Conservation (phyloP, 2,329 filamentous ascomycete genomes). For the Aspergillus pseudotamarii region DNA sequence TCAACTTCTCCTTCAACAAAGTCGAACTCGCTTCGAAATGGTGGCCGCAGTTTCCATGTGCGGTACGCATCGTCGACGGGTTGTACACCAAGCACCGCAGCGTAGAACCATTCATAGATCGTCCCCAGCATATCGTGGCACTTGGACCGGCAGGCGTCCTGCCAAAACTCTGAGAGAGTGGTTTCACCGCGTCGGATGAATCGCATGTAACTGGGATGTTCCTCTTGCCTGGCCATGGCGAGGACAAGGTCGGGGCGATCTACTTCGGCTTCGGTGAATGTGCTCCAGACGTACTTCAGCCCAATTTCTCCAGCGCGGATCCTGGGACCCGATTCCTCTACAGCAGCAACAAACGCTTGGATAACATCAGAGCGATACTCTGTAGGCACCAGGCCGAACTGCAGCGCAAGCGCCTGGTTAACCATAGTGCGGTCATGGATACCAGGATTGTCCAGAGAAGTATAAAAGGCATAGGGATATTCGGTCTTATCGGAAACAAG, state of each 20-base stretch:
- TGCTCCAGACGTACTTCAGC: slow-evolving; percentile 26
- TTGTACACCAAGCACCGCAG: slow-evolving; percentile 43
- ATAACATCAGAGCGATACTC: slow-evolving; percentile 21
- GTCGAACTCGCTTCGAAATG: slow-evolving; percentile 45
- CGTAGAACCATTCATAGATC: slow-evolving; percentile 54
- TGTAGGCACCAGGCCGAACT: slow-evolving; percentile 22
- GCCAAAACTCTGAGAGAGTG: slow-evolving; percentile 81
- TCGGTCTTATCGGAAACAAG: slow-evolving; percentile 20
- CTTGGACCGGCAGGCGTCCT: slow-evolving; percentile 76
- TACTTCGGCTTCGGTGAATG: slow-evolving; percentile 21
- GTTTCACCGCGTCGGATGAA: slow-evolving; percentile 56
- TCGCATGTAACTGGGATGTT: slow-evolving; percentile 54
- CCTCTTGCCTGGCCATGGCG: slow-evolving; percentile 49
- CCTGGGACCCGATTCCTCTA: slow-evolving; percentile 13
- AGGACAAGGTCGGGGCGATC: slow-evolving; percentile 25
- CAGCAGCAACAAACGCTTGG: slow-evolving; percentile 24
- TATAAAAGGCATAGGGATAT: slow-evolving; percentile 25
- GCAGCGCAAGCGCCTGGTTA: slow-evolving; percentile 26
- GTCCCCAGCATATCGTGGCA: slow-evolving; percentile 55
- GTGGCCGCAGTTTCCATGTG: slow-evolving; percentile 44
- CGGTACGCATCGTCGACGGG: slow-evolving; percentile 43
- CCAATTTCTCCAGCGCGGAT: slow-evolving; percentile 29
- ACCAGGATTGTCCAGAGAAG: slow-evolving; percentile 24
- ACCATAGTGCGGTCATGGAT: slow-evolving; percentile 22
- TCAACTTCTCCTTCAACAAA: slow-evolving; percentile 24